phyloP scores from a whole-genome alignment of 345 rosid genomes.

The Mallotus nudiflorus region DNA sequence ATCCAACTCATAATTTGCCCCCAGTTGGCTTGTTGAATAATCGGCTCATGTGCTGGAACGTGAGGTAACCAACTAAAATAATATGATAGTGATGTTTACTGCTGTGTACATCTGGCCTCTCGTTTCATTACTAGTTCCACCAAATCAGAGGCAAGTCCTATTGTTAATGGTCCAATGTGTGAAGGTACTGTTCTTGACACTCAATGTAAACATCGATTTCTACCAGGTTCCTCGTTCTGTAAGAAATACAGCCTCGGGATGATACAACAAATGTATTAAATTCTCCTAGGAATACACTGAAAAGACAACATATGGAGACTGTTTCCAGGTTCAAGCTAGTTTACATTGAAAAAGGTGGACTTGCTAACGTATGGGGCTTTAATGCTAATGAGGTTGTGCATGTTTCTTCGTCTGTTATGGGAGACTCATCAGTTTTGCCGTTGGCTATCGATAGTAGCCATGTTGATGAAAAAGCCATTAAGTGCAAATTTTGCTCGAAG shows the following conservation, averaged over 20 bases:
- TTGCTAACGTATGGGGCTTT: conserved; percentile 73
- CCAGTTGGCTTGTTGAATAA: no score
- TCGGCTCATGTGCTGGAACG: no score
- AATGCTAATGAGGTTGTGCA: conserved; percentile 39
- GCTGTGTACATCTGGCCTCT: conserved; percentile 98
- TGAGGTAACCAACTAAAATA: no score
- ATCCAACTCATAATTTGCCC: no score
- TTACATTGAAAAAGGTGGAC: conserved; percentile 70
- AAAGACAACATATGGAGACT: conserved; percentile 56
- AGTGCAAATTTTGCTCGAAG: conserved; percentile 66
- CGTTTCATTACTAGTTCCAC: conserved; percentile 68
- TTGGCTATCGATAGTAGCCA: conserved; percentile 37
- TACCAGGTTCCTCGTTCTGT: conserved; percentile 75
- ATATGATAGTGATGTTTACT: conserved; percentile 94
- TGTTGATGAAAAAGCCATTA: conserved; percentile 44
- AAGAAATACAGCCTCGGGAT: conserved; percentile 81
- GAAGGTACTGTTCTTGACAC: conserved; percentile 96
- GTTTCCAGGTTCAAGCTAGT: conserved; percentile 59
- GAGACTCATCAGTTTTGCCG: conserved; percentile 46
- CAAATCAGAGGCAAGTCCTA: conserved; percentile 54
- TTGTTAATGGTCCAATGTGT: conserved; percentile 66
- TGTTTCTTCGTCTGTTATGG: conserved; percentile 32
- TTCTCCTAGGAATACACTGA: conserved; percentile 38
- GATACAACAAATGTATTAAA: conserved; percentile 28
- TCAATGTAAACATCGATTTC: conserved; percentile 88